phyloP scores from a whole-genome alignment of 73 alveolate species.

The Blepharisma japonicum region DNA sequence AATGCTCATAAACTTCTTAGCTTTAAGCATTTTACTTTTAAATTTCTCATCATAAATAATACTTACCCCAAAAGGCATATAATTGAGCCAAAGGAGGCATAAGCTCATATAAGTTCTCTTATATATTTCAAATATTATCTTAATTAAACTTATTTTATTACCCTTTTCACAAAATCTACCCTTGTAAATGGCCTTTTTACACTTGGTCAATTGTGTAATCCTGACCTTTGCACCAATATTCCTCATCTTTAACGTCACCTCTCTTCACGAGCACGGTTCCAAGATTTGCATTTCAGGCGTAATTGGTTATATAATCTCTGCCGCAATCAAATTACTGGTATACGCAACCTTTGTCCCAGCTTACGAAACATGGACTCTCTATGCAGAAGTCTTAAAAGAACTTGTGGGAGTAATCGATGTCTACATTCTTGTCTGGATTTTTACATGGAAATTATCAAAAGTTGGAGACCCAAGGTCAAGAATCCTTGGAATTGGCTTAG shows the following conservation, averaged over 20 bases:
- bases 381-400: conserved; percentile 24
- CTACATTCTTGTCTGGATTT: conserved; percentile 24
- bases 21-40: too few species aligned
- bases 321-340: conserved; percentile 34
- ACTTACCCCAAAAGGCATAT: too few species aligned
- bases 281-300: conserved; percentile 33
- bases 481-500: conserved; percentile 44
- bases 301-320: conserved; percentile 36
- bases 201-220: conserved; percentile 42
- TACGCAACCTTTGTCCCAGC: conserved; percentile 43
- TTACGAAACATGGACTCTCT: conserved; percentile 14
- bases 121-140: too few species aligned
- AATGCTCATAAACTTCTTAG: too few species aligned
- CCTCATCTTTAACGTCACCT: conserved; percentile 37
- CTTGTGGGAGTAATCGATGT: conserved; percentile 32
- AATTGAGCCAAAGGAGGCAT: too few species aligned
- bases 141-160: too few species aligned
- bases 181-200: conserved; percentile 49
- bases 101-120: too few species aligned
- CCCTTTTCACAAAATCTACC: not conserved
- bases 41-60: too few species aligned
- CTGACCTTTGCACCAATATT: conserved; percentile 52
- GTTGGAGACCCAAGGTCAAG: conserved; percentile 36
- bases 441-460: conserved; percentile 10
- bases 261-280: conserved; percentile 40